Evolutionary conservation across 768 basidiomycete genomes (phyloP), one percentile per base, ranked within the genome.

Genomic region (Sarcodon sp.): DNA sequence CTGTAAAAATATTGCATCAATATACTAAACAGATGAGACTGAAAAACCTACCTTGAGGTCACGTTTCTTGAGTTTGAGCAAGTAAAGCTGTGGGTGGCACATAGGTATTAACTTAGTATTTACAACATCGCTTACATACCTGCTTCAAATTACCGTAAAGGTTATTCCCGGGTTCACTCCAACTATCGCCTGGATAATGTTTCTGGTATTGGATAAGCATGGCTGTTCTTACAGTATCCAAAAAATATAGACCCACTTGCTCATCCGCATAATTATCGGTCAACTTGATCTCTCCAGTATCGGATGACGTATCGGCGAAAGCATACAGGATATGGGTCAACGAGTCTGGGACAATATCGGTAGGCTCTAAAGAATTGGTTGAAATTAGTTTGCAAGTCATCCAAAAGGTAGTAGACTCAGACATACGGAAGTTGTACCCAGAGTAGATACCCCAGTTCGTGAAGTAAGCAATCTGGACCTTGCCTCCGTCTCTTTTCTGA

Each of bases 131-230:
- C 31, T 41, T 9, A 35, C 53, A 66, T 32, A 84, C 69, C 59
- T 89, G 87, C 66, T 89, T 89, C 56, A 91, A 63, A 60, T 79
- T 80, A 0, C 86, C 87, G 52, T 87, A 91, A 5, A 89, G 64
- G 55, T 89, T 88, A 60, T 79, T 86, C 15, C 86, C 87, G 1
- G 67, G 51, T 15, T 87, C 85, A 54, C 69, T 66, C 87, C 83
- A 87, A 9, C 77, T 77, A 56, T 89, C 87, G 3, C 72, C 71
- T 0, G 80, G 67, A 65, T 72, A 85, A 54, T 77, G 81, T 76
- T 83, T 82, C 81, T 84, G 53, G 6, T 1, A 33, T 0, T 27
- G 4, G 21, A 27, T 27, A 4, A 27, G 21, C 13, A 27, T 27
- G 53, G 4, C 16, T 33, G 3, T 3, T 5, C 11, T 10, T 16